phyloP scores from a whole-genome alignment of 352 stramenopile genomes.

The Pythium grandisporangium region DNA sequence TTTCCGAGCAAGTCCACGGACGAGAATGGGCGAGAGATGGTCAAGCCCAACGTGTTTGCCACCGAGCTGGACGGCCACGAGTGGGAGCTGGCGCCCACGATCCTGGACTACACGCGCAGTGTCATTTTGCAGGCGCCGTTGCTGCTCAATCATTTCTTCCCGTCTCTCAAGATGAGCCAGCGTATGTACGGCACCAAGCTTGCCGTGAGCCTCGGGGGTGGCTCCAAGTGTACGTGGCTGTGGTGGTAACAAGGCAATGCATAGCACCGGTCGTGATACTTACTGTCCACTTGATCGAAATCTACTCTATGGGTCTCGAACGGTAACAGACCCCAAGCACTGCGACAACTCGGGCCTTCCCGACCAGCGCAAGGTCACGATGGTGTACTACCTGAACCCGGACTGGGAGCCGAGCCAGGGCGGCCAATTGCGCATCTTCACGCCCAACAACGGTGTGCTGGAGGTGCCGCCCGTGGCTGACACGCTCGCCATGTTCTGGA shows the following conservation, averaged over 20 bases:
- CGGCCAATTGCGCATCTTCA: constrained; percentile 46
- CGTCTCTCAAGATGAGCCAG: constrained; percentile 33
- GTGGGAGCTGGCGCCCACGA: constrained; percentile 34
- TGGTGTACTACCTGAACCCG: constrained; percentile 73
- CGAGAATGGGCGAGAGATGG: constrained; percentile 24
- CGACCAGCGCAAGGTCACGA: constrained; percentile 54
- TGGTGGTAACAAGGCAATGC: no score
- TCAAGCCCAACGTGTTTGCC: constrained; percentile 38
- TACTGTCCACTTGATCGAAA: background rate
- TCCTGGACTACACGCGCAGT: constrained; percentile 43
- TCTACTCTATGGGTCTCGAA: background rate
- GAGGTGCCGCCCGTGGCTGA: constrained; percentile 64
- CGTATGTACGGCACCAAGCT: constrained; percentile 37
- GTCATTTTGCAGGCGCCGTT: constrained; percentile 33
- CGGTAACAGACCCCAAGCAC: constrained; percentile 33
- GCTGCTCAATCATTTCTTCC: constrained; percentile 38
- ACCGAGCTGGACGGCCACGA: constrained; percentile 37
- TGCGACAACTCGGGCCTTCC: constrained; percentile 38
- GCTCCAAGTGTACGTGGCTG: constrained; percentile 26
- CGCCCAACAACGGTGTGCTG: constrained; percentile 14
- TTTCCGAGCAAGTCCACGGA: constrained; percentile 41
- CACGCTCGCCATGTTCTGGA: constrained; percentile 84
- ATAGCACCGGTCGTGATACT: no score
- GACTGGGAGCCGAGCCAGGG: constrained; percentile 39
- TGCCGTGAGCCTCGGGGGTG: constrained; percentile 34